Conservation (phyloP, 352 stramenopile genomes). For the Globisporangium paroecandrum region DNA sequence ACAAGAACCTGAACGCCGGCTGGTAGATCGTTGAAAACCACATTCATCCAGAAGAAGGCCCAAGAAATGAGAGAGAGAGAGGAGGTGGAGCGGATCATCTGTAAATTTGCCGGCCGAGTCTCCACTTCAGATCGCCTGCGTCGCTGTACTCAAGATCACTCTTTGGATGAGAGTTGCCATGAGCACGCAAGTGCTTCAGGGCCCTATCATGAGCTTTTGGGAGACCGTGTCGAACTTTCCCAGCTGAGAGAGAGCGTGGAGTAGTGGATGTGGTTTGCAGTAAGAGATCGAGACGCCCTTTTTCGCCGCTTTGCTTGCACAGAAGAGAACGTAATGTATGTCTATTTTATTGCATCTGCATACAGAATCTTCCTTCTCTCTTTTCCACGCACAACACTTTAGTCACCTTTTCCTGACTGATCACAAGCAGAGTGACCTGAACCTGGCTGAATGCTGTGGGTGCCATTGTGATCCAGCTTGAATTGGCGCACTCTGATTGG, state of each 20-base stretch:
- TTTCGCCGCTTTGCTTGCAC: not conserved
- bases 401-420: no score
- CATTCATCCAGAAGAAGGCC: not conserved
- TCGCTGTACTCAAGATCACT: not conserved
- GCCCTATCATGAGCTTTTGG: not conserved
- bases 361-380: not conserved
- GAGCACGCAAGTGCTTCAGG: not conserved
- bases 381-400: no score
- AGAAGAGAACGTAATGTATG: conserved; percentile 14
- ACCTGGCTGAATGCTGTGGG: not conserved
- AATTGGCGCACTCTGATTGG: conserved; percentile 32
- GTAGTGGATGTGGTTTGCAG: not conserved
- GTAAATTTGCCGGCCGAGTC: not conserved
- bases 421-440: not conserved
- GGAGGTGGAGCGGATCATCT: not conserved
- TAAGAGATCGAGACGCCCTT: not conserved
- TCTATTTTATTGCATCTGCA: conserved; percentile 17
- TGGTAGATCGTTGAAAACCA: conserved; percentile 33
- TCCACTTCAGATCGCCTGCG: not conserved
- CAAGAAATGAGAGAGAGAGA: not conserved
- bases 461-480: conserved; percentile 7
- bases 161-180: not conserved
- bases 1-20: conserved; percentile 58
- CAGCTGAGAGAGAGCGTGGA: not conserved
- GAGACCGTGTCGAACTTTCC: not conserved